These are phyloP conservation scores for Pleodorina starrii DNA, from an alignment of 139 green algal genomes.

Conservation along the genomic window DNA sequence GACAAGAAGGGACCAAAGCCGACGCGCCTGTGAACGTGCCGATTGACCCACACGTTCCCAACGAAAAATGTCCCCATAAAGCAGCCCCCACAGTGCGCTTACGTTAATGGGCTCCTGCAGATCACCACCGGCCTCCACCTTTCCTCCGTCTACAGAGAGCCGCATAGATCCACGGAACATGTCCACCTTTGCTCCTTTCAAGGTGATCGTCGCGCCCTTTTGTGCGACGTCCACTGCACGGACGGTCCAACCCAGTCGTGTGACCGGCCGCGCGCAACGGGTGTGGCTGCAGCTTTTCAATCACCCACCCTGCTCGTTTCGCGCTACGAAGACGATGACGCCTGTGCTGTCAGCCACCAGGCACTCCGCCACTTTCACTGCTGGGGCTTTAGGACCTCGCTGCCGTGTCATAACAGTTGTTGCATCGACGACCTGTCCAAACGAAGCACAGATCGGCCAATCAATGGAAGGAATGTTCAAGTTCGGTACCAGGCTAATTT, in stretches of 20 bases:
- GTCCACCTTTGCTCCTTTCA: slow-evolving; percentile 93
- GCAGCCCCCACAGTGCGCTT: background rate
- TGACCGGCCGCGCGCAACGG: background rate
- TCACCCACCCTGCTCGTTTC: slow-evolving; percentile 86
- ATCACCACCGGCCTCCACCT: slow-evolving; percentile 70
- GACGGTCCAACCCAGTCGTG: background rate
- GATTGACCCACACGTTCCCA: too few relatives aligned
- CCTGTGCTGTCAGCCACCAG: slow-evolving; percentile 91
- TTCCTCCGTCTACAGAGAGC: slow-evolving; percentile 84
- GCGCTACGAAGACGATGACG: slow-evolving; percentile 85
- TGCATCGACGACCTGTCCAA: slow-evolving; percentile 79
- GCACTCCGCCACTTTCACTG: slow-evolving; percentile 85
- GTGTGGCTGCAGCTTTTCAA: background rate
- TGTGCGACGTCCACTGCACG: slow-evolving; percentile 84
- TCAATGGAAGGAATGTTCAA: background rate
- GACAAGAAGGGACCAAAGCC: background rate
- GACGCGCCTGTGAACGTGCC: too few relatives aligned
- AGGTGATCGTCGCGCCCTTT: slow-evolving; percentile 74
- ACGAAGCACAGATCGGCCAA: background rate
- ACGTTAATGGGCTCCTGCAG: background rate
- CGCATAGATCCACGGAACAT: slow-evolving; percentile 94
- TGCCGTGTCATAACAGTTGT: slow-evolving; percentile 80
- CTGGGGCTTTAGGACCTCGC: slow-evolving; percentile 50
- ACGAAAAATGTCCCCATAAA: too few relatives aligned
- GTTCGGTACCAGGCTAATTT: too few relatives aligned